These are phyloP conservation scores for Lachnellula arida DNA, from an alignment of 2,329 filamentous ascomycete genomes.

Conservation along the genomic window DNA sequence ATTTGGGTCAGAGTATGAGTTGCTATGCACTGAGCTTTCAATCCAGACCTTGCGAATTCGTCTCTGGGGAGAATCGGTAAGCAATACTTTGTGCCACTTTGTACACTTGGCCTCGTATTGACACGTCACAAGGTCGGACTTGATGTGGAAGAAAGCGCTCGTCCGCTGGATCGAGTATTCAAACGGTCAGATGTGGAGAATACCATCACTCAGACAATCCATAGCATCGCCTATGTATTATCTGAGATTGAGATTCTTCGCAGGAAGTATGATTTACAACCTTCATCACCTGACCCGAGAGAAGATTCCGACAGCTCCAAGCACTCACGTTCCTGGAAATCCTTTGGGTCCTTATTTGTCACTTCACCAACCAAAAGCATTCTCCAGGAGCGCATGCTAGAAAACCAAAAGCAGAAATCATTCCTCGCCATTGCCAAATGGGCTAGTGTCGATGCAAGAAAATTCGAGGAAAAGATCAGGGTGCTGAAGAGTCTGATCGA, in stretches of 20 bases:
- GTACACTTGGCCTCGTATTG: not conserved
- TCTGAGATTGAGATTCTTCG: conserved; percentile 21
- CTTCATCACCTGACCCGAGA: not conserved
- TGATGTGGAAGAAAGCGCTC: conserved; percentile 7
- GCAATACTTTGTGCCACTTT: not conserved
- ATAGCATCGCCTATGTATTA: conserved; percentile 16
- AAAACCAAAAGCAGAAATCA: conserved; percentile 22
- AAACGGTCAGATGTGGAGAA: conserved; percentile 15
- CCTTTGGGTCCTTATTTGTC: not conserved
- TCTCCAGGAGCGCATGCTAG: conserved; percentile 14
- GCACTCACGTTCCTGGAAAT: conserved; percentile 1
- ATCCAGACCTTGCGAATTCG: conserved; percentile 21
- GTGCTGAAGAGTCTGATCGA: conserved; percentile 20
- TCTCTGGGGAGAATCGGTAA: conserved; percentile 23
- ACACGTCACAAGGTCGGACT: conserved; percentile 18
- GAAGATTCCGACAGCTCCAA: not conserved
- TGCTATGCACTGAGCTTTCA: conserved; percentile 21
- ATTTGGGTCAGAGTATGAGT: conserved; percentile 22
- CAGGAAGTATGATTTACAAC: conserved; percentile 18
- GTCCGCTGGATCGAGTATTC: conserved; percentile 10
- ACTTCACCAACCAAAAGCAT: not conserved
- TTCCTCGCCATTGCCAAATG: conserved; percentile 21
- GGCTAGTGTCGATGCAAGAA: conserved; percentile 20
- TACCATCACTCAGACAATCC: conserved; percentile 17
- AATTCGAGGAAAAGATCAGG: conserved; percentile 21